A percentile compares a stretch with the other conserved stretches of the same genome.
These are phyloP conservation scores for Penicillium sumatraense DNA, from an alignment of 2,329 filamentous ascomycete species.

Conservation along the genomic window DNA sequence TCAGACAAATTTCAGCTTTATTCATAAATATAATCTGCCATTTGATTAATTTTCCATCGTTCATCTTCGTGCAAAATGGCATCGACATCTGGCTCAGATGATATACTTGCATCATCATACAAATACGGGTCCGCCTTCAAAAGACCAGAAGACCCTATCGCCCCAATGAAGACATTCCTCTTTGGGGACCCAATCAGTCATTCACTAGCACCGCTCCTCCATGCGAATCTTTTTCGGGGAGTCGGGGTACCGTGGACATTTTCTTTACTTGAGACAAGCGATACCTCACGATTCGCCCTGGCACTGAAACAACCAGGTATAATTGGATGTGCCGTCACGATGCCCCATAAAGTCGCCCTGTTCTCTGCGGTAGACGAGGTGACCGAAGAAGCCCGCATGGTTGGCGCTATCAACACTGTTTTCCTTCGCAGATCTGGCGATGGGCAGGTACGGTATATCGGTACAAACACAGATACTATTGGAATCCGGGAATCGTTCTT, in stretches of 20 bases:
- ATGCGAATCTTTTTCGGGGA: not conserved
- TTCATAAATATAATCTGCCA: not conserved
- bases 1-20: no score
- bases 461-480: conserved; percentile 77
- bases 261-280: not conserved
- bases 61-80: not conserved
- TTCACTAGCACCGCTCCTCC: not conserved
- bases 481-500: conserved; percentile 65
- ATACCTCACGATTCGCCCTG: not conserved
- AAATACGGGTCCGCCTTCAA: not conserved
- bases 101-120: not conserved
- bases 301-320: not conserved
- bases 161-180: not conserved
- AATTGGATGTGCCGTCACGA: not conserved
- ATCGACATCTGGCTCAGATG: not conserved
- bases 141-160: not conserved
- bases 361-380: not conserved
- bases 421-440: conserved; percentile 51
- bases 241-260: not conserved
- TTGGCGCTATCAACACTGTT: conserved; percentile 21
- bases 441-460: conserved; percentile 53
- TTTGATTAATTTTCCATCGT: not conserved
- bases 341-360: not conserved
- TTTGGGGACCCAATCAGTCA: not conserved
- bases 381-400: not conserved